Percentiles rank a stretch among this genome's conserved stretches.
Conservation (phyloP, 2,329 filamentous ascomycete species). For the Hypoxylon sp. region DNA sequence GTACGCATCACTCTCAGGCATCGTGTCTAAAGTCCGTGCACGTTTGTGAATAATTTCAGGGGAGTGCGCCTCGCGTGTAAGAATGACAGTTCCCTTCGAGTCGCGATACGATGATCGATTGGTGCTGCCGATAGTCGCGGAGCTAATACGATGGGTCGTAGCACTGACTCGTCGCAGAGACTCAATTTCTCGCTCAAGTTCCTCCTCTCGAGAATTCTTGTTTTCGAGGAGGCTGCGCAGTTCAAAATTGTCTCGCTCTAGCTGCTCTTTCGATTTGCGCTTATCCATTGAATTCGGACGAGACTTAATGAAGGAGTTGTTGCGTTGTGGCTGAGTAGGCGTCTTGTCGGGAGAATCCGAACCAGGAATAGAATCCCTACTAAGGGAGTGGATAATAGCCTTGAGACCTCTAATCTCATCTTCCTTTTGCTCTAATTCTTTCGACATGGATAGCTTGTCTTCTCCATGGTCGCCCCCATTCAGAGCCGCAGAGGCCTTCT, state of each 20-base stretch:
- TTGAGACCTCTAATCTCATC: conserved; percentile 97
- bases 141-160: conserved; percentile 62
- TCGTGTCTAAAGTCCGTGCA: conserved; percentile 70
- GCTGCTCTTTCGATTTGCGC: conserved; percentile 71
- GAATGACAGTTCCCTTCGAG: conserved; percentile 73
- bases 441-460: conserved; percentile 65
- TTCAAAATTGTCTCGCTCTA: conserved; percentile 85
- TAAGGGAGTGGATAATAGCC: conserved; percentile 96
- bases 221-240: conserved; percentile 78
- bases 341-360: conserved; percentile 53
- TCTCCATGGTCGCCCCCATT: conserved; percentile 59
- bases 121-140: conserved; percentile 61
- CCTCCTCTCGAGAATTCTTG: conserved; percentile 81
- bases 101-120: conserved; percentile 72
- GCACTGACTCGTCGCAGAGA: conserved; percentile 64
- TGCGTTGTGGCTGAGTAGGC: conserved; percentile 49
- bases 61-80: conserved; percentile 64
- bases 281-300: conserved; percentile 66
- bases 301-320: conserved; percentile 54
- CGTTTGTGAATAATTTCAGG: conserved; percentile 64
- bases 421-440: conserved; percentile 92
- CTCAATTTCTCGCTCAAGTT: conserved; percentile 86
- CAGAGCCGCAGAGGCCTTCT: conserved; percentile 76
- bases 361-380: conserved; percentile 74
- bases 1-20: conserved; percentile 76